Base-by-base conservation (phyloP, 768 basidiomycete species). In the Boletus rufocinnamomeus region DNA sequence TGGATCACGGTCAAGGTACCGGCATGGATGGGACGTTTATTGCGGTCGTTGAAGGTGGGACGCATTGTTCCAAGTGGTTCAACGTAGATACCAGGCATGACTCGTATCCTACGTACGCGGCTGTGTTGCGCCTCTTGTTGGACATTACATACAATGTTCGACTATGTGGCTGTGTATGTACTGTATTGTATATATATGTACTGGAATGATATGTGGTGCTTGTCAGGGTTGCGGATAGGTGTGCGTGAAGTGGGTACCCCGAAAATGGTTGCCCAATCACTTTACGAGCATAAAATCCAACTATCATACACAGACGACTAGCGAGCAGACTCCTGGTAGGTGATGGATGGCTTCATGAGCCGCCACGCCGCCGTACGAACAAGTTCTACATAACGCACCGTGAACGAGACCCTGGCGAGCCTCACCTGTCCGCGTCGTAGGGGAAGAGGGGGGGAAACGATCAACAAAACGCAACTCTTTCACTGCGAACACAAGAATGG, bases 341-440 rank as follows among this genome's bases (percentile, higher is more conserved):
- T 28, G 50, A 25, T 30, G 23, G 16, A 34, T 11, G 11, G 16
- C 3, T 28, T 40, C n/a, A 13, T 14, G 25, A 17, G 7, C 27
- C 7, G 10, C n/a, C 57, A 63, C 30, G 16, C 54, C 7, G 44
- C 21, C 32, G 52, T 41, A 46, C 54, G 67, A 34, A n/a, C 58
- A 30, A 68, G 30, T 25, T 69, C 67, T 17, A 67, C 50, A 45
- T 62, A 67, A 28, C 68, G 67, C 32, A 63, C 47, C 25, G 65
- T 56, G 30, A 64, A 69, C 19, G 57, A 40, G 21, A 60, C 30
- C 49, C 57, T 64, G 46, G 49, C 59, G 19, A 68, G 56, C 17
- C 14, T 58, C 54, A 60, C 53, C 67, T 68, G 55, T 52, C 7
- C 43, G 16, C 7, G 11, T 27, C n/a, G 27, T 19, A 25, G 23